Base-by-base conservation (phyloP, 805 yeast species). In the Metschnikowia lochheadii region DNA sequence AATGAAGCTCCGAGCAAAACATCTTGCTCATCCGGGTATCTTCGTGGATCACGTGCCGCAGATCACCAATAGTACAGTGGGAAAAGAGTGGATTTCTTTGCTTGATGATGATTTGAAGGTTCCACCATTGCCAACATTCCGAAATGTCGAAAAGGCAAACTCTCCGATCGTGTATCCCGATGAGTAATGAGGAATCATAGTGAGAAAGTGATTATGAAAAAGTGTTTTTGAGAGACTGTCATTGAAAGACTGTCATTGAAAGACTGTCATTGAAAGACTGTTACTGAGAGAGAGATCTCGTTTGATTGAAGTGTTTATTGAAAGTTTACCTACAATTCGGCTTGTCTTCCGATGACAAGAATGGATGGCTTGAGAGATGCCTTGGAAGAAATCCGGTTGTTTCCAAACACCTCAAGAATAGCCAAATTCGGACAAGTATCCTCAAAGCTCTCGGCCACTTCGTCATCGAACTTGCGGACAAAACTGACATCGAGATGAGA, bases 331-430 rank as follows among this genome's bases (percentile, higher is more conserved):
- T 26, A 26, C 29, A 26, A 26, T 21, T 58, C 58, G 8, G 57
- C 55, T 63, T 86, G 90, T 53, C 92, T 75, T 5, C 96, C 96
- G 50, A 87, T 81, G 6, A 88, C 71, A 49, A 79, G 77, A 36
- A 88, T 63, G 13, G 82, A 85, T 5, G 71, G 69, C 49, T 85
- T 70, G 1, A 78, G 64, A 3, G 65, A 66, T 0, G 87, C 85
- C 23, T 73, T 72, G 7, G 75, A 68, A 1, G 90, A 80, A 51
- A 89, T 80, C 58, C 82, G 71, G 62, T 86, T 87, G 61, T 85
- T 75, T 1, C 97, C 97, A 64, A 84, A 89, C 14, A 89, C 91
- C 59, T 89, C 95, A 49, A 92, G 63, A 14, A 87, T 74, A 42
- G 77, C 75, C 50, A 92, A 67, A 43, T 79, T 79, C 0, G 83